Base-by-base conservation (phyloP, 2,329 filamentous ascomycete species). In the Aureobasidium sp. region DNA sequence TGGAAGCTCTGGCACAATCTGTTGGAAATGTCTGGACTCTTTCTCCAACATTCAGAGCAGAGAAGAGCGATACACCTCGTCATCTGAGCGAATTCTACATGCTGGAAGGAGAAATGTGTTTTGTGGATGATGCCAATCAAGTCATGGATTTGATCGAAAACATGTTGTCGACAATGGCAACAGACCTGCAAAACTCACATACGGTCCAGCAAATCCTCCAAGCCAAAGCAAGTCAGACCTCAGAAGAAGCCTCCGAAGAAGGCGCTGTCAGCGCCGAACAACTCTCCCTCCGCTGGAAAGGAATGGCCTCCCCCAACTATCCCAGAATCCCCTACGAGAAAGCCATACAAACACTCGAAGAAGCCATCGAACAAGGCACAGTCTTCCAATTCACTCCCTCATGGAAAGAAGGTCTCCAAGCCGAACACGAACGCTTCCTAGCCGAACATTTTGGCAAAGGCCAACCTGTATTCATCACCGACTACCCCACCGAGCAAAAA, bases 1-100 rank as follows among this genome's bases (percentile, higher is more conserved):
- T 99, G 1, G 96, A 99, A 82, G 94, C 96, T 4, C 87, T 98
- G 66, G 91, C 95, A 0, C 94, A 97, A 73, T 91, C 95, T 25
- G 86, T 98, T 36, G 93, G 93, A 45, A 93, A 92, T 72, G 96
- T 98, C 10, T 99, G 96, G 95, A 93, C 95, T 1, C 81, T 99
- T 15, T 96, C 95, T 6, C 96, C 96, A 3, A 97, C 94, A 0
- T 99, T 99, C 76, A 90, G 96, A 43, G 96, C 96, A 5, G 96
- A 98, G 78, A 91, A 90, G 75, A 98, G 94, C 79, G 95, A 98
- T 75, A 98, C 96, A 0, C 91, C 94, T 8, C 90, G 96, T 33
- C 96, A 99, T 79, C 84, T 99, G 68, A 97, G 94, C 81, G 96
- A 99, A 76, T 98, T 99, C 74, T 98, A 98, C 81, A 98, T 99